Evolutionary conservation across 805 yeast genomes (phyloP).

Genomic region (Tetrapisispora fleetii): DNA sequence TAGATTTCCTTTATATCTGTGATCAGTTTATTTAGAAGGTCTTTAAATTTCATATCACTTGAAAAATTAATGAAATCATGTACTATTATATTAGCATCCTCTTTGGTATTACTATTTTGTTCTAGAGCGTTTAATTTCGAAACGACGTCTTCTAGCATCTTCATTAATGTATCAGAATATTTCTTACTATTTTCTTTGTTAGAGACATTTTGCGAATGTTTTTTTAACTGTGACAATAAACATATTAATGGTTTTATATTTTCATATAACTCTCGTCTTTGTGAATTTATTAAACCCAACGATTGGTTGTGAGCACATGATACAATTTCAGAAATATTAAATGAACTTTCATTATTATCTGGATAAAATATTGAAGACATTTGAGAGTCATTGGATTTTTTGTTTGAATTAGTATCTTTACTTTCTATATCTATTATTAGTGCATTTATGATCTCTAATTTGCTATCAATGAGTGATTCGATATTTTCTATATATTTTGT

Average conservation of each 20-base stretch:
- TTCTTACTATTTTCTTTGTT: neutral
- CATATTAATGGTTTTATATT: conserved; percentile 5
- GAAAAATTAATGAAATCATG: neutral
- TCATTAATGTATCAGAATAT: neutral
- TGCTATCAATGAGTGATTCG: neutral
- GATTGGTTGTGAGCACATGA: conserved; percentile 7
- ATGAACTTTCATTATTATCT: neutral
- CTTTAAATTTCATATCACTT: neutral
- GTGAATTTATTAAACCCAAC: conserved; percentile 8
- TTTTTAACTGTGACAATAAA: conserved; percentile 5
- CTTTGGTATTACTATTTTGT: too few species aligned
- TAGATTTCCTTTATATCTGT: neutral
- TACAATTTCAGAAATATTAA: conserved; percentile 5
- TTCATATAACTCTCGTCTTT: conserved; percentile 7
- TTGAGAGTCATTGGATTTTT: neutral
- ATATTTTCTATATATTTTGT: conserved; percentile 1
- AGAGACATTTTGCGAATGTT: conserved; percentile 3
- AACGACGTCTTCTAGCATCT: neutral
- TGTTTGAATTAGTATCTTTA: neutral
- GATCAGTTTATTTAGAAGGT: neutral
- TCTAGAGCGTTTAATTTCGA: neutral
- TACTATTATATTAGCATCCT: neutral
- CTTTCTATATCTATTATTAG: neutral
- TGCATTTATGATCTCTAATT: neutral
- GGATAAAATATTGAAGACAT: neutral